A percentile compares a stretch with the other conserved stretches of the same genome.
phyloP scores from a whole-genome alignment of 192 early-diverging fungal genomes.

The Chytriomyces sp. region DNA sequence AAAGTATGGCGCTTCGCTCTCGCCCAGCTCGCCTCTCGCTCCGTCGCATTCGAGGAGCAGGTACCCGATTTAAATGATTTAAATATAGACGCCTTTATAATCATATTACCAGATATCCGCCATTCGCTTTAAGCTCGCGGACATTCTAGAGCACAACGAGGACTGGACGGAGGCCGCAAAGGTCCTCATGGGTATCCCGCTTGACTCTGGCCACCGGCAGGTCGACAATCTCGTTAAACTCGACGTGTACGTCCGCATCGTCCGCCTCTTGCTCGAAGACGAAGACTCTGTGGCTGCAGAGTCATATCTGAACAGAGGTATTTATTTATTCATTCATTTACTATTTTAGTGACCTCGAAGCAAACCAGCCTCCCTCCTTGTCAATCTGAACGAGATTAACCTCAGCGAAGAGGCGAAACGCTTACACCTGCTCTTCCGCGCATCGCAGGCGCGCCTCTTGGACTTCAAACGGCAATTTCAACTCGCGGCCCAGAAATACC shows the following conservation, averaged over 20 bases:
- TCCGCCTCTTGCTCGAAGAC: conserved; percentile 81
- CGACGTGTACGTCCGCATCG: conserved; percentile 80
- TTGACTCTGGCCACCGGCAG: conserved; percentile 83
- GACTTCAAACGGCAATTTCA: conserved; percentile 87
- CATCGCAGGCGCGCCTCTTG: conserved; percentile 79
- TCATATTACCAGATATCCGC: conserved; percentile 55
- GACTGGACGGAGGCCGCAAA: conserved; percentile 85
- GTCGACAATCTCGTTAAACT: conserved; percentile 70
- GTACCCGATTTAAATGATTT: conserved; percentile 39
- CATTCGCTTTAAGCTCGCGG: conserved; percentile 75
- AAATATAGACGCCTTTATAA: neutral
- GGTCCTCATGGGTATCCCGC: conserved; percentile 82
- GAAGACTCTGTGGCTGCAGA: conserved; percentile 81
- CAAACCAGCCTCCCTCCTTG: conserved; percentile 9
- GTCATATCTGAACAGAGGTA: conserved; percentile 81
- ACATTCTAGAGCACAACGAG: conserved; percentile 70
- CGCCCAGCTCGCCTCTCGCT: conserved; percentile 67
- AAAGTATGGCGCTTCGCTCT: conserved; percentile 69
- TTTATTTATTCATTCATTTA: conserved; percentile 62
- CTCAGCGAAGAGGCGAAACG: neutral
- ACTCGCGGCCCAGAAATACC: conserved; percentile 81
- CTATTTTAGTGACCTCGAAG: conserved; percentile 10
- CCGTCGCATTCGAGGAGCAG: conserved; percentile 83
- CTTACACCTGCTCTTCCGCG: conserved; percentile 66
- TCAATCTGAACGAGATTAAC: conserved; percentile 25